Base-by-base conservation (phyloP, 495 filamentous ascomycete genomes). In the Daldinia bambusicola region DNA sequence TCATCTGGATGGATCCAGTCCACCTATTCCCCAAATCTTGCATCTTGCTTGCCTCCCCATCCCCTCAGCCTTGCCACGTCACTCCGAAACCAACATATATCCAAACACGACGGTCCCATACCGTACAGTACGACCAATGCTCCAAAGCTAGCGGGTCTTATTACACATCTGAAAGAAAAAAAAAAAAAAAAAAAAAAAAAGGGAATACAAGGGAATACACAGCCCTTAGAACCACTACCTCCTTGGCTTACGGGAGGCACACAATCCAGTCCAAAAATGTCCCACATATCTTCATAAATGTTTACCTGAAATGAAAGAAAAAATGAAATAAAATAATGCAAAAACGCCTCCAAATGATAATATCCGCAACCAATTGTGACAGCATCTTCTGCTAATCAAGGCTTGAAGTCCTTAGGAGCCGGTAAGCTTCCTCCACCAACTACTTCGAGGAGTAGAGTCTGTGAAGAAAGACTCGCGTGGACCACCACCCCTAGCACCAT, bases 361-460 rank as follows among this genome's bases (percentile, higher is more conserved):
- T 36, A 43, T 31, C 53, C 30, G 36, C 16, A 31, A 13, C 64
- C 52, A 34, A 22, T 52, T 8, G 8, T 52, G 12, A 10, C 43
- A 32, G 55, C 8, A 43, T 43, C 37, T 38, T n/a, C 20, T 20
- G 34, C 51, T 32, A 20, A 34, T 41, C 57, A 48, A 53, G 30
- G n/a, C 14, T 58, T 26, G 30, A 57, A 37, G 36, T 50, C 26
- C 22, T 67, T 34, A 74, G 37, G 55, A 50, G 22, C 79, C 76
- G 16, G 78, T 78, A 31, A 85, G 76, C 77, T 84, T 85, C 77
- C 78, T 84, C 83, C 84, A 88, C 79, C 86, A 85, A 63, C 84
- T 86, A 69, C 82, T 85, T 50, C 85, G 75, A 60, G 85, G 84
- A 2, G 78, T 83, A 37, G 76, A 61, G 57, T 82, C 82, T 72